Conservation (phyloP, 2,329 filamentous ascomycete species). For the Fusarium dimerum region DNA sequence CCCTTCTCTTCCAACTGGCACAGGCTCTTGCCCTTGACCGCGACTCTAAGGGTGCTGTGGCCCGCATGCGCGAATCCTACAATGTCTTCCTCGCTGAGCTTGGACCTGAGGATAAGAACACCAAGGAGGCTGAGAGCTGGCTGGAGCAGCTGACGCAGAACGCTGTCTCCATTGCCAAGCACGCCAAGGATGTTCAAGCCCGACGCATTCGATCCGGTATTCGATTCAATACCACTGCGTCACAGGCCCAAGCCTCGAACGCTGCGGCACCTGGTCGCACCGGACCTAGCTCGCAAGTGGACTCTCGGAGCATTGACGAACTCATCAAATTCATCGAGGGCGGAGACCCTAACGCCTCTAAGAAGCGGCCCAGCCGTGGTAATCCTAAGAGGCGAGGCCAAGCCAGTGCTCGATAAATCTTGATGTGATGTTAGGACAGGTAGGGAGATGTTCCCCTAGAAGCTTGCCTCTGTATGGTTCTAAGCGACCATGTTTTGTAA, state of each 20-base stretch:
- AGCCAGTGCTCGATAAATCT: conserved; percentile 19
- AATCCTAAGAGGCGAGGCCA: conserved; percentile 58
- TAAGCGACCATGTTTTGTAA: conserved; percentile 13
- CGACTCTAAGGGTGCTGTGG: conserved; percentile 88
- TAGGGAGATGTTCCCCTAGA: neutral
- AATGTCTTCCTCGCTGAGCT: conserved; percentile 90
- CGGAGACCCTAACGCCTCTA: conserved; percentile 53
- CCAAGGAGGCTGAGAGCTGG: conserved; percentile 96
- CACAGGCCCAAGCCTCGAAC: conserved; percentile 28
- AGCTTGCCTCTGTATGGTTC: neutral
- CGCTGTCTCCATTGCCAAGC: conserved; percentile 90
- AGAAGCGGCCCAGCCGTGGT: conserved; percentile 55
- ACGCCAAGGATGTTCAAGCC: conserved; percentile 82
- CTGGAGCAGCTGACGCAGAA: conserved; percentile 94
- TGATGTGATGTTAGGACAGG: neutral
- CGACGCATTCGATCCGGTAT: conserved; percentile 71
- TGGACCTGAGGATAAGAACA: conserved; percentile 91
- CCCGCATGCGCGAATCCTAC: conserved; percentile 93
- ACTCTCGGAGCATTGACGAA: conserved; percentile 88
- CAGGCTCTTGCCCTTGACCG: conserved; percentile 95
- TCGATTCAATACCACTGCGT: conserved; percentile 54
- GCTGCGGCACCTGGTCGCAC: conserved; percentile 35
- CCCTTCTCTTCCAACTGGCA: conserved; percentile 93
- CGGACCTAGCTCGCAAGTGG: conserved; percentile 47
- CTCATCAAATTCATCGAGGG: conserved; percentile 94